Conservation (phyloP, 306 rosid genomes). For the Cotoneaster glaucophyllus region DNA sequence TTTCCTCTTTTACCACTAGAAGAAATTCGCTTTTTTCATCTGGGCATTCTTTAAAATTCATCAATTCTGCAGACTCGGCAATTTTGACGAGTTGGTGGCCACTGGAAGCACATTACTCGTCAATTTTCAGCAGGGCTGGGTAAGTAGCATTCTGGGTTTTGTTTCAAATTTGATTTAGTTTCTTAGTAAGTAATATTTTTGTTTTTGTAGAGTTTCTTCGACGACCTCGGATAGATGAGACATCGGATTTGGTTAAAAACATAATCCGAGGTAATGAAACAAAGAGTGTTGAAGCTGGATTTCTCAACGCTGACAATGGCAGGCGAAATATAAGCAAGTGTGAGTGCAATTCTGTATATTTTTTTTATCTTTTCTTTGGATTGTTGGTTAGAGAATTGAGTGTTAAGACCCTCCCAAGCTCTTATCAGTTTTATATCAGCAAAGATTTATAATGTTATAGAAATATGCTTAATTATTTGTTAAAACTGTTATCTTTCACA, state of each 20-base stretch:
- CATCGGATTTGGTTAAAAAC: constrained; percentile 43
- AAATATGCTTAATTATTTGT: background rate
- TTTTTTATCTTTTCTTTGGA: background rate
- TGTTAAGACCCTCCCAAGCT: background rate
- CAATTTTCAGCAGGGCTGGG: constrained; percentile 72
- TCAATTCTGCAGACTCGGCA: constrained; percentile 41
- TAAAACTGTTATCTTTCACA: background rate
- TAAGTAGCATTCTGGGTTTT: constrained; percentile 11
- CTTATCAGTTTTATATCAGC: background rate
- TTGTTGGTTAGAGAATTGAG: background rate
- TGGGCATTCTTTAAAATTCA: constrained; percentile 14
- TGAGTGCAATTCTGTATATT: constrained; percentile 7
- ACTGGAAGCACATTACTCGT: constrained; percentile 52
- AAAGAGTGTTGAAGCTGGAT: constrained; percentile 53
- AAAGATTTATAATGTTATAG: background rate
- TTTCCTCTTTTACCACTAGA: background rate
- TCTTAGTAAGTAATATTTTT: background rate
- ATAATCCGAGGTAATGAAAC: constrained; percentile 52
- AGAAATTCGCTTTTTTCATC: background rate
- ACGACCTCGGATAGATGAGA: constrained; percentile 44
- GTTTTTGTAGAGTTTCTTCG: constrained; percentile 50
- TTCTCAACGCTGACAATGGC: constrained; percentile 40
- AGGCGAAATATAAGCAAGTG: constrained; percentile 42
- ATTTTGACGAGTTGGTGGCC: constrained; percentile 53
- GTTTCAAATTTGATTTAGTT: background rate